Evolutionary conservation across 106 monocot species (phyloP).

Genomic region (Alisma plantagoaquatica): DNA sequence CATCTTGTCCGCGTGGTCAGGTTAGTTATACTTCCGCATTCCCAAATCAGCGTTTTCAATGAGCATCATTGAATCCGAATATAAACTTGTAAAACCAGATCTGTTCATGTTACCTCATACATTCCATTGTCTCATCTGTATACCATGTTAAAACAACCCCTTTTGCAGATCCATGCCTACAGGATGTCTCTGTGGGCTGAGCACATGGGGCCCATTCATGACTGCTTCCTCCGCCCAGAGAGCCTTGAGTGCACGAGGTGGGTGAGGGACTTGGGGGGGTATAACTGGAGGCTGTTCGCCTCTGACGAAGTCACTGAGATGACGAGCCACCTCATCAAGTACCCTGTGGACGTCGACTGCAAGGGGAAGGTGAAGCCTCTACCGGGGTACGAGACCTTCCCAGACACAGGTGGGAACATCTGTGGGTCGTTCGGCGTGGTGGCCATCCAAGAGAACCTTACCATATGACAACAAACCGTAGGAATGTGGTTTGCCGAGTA

Average conservation of each 20-base stretch:
- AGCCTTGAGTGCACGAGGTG: slow-evolving; percentile 67
- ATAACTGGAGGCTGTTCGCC: slow-evolving; percentile 61
- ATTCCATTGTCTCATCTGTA: no score
- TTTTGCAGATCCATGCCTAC: slow-evolving; percentile 75
- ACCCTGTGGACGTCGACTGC: slow-evolving; percentile 62
- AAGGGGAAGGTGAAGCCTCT: slow-evolving; percentile 61
- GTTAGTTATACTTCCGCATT: no score
- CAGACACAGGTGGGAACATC: slow-evolving; percentile 80
- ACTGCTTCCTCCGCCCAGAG: slow-evolving; percentile 53
- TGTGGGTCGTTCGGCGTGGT: slow-evolving; percentile 53
- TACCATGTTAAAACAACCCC: no score
- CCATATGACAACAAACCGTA: slow-evolving; percentile 55
- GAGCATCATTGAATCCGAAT: no score
- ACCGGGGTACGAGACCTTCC: slow-evolving; percentile 51
- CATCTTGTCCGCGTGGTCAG: slow-evolving; percentile 47
- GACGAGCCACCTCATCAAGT: slow-evolving; percentile 78
- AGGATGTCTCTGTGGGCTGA: slow-evolving; percentile 94
- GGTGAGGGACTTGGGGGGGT: slow-evolving; percentile 33
- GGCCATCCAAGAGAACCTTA: slow-evolving; percentile 55
- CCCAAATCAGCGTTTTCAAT: no score
- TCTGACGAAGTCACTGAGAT: slow-evolving; percentile 61
- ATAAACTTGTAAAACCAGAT: no score
- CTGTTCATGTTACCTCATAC: no score
- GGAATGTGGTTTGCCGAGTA: no score
- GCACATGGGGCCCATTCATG: slow-evolving; percentile 66